Evolutionary conservation across 2,329 filamentous ascomycete species (phyloP).

Genomic region (Periconia sp.): DNA sequence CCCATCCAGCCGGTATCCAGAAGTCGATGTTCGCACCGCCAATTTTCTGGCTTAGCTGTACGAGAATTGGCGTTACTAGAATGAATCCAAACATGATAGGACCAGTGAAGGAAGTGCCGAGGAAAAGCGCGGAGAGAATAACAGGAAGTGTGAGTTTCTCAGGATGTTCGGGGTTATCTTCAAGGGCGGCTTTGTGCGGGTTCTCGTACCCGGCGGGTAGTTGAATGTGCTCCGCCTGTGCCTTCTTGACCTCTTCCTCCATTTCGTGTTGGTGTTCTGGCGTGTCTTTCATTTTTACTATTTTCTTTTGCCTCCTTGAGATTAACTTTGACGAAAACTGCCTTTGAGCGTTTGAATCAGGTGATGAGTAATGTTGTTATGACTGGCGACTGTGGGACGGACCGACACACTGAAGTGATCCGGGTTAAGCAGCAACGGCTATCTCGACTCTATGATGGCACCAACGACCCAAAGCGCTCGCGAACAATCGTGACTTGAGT

Average conservation of each 20-base stretch:
- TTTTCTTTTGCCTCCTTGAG: no score
- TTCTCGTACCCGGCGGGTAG: slow-evolving; percentile 16
- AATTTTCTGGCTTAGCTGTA: slow-evolving; percentile 20
- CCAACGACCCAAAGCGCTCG: no score
- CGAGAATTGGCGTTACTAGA: slow-evolving; percentile 22
- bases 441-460: no score
- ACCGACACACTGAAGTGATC: no score
- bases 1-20: slow-evolving; percentile 36
- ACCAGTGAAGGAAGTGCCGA: slow-evolving; percentile 27
- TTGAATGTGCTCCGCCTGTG: slow-evolving; percentile 2
- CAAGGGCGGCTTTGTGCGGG: slow-evolving; percentile 20
- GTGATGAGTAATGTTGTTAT: no score
- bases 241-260: slow-evolving; percentile 1
- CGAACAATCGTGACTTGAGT: no score
- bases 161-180: slow-evolving; percentile 19
- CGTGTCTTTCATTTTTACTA: slow-evolving; percentile 5
- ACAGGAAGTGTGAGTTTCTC: slow-evolving; percentile 19
- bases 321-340: no score
- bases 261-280: neutral
- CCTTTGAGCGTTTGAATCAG: no score
- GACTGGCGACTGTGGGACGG: no score
- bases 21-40: slow-evolving; percentile 23
- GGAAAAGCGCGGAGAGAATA: slow-evolving; percentile 21
- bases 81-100: slow-evolving; percentile 29
- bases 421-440: no score